Base-by-base conservation (phyloP, 148 eudicot genomes). In the Rhododendron williamsianum region DNA sequence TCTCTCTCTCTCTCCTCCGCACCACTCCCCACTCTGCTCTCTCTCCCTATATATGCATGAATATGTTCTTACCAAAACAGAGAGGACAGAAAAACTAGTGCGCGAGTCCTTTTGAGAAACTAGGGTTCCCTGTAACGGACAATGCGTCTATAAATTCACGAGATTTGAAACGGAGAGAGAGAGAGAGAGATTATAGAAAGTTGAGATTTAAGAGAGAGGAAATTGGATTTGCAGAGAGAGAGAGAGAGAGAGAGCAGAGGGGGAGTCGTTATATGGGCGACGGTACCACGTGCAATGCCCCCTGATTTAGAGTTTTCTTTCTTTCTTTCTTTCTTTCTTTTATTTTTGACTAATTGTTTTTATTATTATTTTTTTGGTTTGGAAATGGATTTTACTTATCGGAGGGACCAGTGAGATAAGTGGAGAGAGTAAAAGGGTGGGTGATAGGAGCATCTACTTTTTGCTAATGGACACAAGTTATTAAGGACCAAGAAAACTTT, bases 391-490 rank as follows among this genome's bases (percentile, higher is more conserved):
- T 56, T 4, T 16, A 16, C 84, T 65, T 82, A 63, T 82, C 54
- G 52, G 18, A 67, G 58, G 77, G 49, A 19, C 69, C 46, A 46
- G 51, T 3, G 5, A 82, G 84, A 82, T 69, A 82, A 82, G 84
- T 3, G 1, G 48, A 10, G 19, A 15, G 54, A 49, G 49, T 8
- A 16, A 54, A 54, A 54, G 30, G 43, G 19, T 13, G 56, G 76
- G 58, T 82, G 84, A 82, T 82, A 82, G 56, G 84, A 15, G 84
- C 60, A 82, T 82, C 78, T 46, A 45, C 84, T 82, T 82, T 30
- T 82, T 30, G 84, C 84, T 45, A 9, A 27, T 82, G 43, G 77
- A 46, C 84, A 67, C 45, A 3, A 25, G 67, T 25, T 8, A 71
- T 27, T 27, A n/a, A 8, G 67, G 46, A 4, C 35, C 2, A 78